These are phyloP conservation scores for Larix kaempferi DNA, from an alignment of 75 land plant genomes.

Conservation along the genomic window DNA sequence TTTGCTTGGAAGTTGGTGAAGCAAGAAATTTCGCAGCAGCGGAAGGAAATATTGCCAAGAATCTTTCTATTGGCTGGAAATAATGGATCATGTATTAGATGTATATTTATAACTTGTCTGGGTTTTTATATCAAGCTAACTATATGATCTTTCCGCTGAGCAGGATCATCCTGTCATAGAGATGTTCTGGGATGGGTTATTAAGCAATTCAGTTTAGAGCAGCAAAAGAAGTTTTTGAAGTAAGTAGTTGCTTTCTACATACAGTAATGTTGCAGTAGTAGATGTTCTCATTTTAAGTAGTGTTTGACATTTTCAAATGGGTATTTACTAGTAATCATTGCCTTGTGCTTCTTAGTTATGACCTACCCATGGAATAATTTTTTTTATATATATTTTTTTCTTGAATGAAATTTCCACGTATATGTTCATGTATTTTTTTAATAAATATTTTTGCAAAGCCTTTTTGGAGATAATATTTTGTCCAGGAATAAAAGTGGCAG, in stretches of 20 bases:
- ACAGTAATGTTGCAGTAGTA: not conserved
- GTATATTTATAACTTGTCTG: not conserved
- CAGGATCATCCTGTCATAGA: constrained; percentile 86
- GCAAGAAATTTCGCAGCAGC: no score
- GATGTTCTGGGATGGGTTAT: constrained; percentile 93
- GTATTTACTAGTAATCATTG: not conserved
- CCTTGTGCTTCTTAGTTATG: not conserved
- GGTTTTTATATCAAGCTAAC: not conserved
- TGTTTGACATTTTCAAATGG: not conserved
- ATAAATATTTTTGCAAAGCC: no score
- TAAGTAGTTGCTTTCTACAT: constrained; percentile 21
- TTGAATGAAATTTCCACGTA: not conserved
- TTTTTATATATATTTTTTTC: no score
- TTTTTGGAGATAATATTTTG: no score
- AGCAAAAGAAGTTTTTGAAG: constrained; percentile 91
- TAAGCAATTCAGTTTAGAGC: constrained; percentile 54
- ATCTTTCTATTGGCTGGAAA: not conserved
- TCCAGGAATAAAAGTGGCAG: no score
- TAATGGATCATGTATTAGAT: not conserved
- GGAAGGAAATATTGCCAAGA: no score
- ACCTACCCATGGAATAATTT: not conserved
- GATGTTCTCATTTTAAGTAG: not conserved
- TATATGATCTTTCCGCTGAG: not conserved
- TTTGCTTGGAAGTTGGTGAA: no score
- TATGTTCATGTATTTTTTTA: not conserved